These are phyloP conservation scores for Fusarium foetens DNA, from an alignment of 2,329 filamentous ascomycete genomes.

Conservation along the genomic window DNA sequence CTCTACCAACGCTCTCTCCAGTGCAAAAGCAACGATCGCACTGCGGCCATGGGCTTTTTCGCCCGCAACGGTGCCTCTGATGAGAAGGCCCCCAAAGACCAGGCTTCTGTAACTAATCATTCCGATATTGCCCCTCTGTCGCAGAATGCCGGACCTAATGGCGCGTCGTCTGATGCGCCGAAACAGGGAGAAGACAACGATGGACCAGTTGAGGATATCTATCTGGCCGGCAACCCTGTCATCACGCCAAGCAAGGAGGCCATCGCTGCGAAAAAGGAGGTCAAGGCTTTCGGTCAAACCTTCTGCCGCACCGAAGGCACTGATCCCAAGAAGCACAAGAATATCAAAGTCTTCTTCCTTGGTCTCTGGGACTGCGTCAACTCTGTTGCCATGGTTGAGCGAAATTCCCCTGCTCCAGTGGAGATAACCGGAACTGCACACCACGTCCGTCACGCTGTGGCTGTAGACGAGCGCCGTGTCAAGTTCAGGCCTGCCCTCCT, in stretches of 20 bases:
- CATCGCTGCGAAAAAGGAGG: slow-evolving; percentile 46
- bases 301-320: slow-evolving; percentile 54
- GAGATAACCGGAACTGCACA: slow-evolving; percentile 53
- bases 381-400: slow-evolving; percentile 56
- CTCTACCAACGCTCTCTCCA: slow-evolving; percentile 54
- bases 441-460: slow-evolving; percentile 62
- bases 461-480: slow-evolving; percentile 62
- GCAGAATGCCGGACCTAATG: neutral
- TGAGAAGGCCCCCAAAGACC: neutral
- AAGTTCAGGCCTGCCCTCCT: slow-evolving; percentile 65
- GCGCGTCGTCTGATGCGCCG: neutral
- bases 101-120: neutral
- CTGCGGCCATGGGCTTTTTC: neutral
- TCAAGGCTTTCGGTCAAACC: slow-evolving; percentile 57
- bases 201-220: neutral
- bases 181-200: too few species aligned
- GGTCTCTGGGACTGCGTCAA: slow-evolving; percentile 66
- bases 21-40: slow-evolving; percentile 49
- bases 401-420: slow-evolving; percentile 50
- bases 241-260: slow-evolving; percentile 35
- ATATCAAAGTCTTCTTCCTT: slow-evolving; percentile 62
- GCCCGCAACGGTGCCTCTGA: neutral
- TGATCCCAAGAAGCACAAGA: slow-evolving; percentile 31
- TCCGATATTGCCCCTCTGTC: neutral
- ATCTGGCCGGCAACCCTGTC: slow-evolving; percentile 6